Evolutionary conservation across 441 rosid species (phyloP).

Genomic region (Pelargonium fulgidum): DNA sequence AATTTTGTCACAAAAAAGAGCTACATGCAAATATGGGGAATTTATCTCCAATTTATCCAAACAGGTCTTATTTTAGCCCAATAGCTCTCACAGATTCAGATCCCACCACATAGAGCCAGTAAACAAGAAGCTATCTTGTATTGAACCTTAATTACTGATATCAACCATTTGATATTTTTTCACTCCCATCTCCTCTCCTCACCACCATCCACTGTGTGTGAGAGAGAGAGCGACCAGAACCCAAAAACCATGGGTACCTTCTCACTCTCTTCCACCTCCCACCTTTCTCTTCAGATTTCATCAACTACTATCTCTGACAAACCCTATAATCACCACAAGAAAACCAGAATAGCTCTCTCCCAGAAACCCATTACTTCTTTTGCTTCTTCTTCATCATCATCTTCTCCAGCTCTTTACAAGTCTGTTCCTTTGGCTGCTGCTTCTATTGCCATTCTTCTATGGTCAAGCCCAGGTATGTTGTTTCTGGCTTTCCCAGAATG

Average conservation of each 20-base stretch:
- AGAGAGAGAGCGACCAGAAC: slow-evolving; percentile 16
- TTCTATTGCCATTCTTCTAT: slow-evolving; percentile 58
- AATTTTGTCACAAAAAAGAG: no score
- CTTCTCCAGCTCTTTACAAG: slow-evolving; percentile 21
- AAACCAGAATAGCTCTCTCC: slow-evolving; percentile 8
- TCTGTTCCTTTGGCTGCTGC: slow-evolving; percentile 54
- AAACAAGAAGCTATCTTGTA: not conserved
- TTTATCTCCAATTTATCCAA: no score
- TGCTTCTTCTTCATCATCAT: slow-evolving; percentile 11
- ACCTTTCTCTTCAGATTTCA: slow-evolving; percentile 15
- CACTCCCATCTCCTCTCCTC: not conserved
- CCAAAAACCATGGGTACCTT: slow-evolving; percentile 30
- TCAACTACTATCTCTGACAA: slow-evolving; percentile 21
- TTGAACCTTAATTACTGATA: not conserved
- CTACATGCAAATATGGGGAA: no score
- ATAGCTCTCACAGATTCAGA: not conserved
- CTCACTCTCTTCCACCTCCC: slow-evolving; percentile 23
- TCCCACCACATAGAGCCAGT: not conserved
- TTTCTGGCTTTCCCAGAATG: not conserved
- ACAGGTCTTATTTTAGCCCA: no score
- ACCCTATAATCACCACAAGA: slow-evolving; percentile 20
- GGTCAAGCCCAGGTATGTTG: slow-evolving; percentile 46
- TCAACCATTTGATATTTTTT: not conserved
- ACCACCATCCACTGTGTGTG: not conserved
- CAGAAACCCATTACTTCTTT: slow-evolving; percentile 15